Conservation (phyloP, 129 eudicot species). For the Centaurea solstitialis region DNA sequence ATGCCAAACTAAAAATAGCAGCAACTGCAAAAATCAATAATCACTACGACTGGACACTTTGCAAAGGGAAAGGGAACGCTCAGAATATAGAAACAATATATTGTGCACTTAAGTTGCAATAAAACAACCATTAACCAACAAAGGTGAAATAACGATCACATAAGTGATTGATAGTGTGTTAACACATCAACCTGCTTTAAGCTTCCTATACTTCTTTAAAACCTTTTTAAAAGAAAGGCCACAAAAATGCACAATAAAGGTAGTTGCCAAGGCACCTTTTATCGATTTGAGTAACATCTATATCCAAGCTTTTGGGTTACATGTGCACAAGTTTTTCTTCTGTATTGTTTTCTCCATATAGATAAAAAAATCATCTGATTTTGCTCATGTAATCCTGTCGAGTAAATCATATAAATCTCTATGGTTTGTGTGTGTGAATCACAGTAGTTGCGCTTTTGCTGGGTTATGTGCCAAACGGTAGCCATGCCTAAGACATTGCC, state of each 20-base stretch:
- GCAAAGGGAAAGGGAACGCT: background rate
- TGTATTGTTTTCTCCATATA: background rate
- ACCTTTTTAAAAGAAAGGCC: background rate
- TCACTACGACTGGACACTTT: background rate
- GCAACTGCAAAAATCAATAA: constrained; percentile 58
- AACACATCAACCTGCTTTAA: background rate
- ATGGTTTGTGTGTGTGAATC: background rate
- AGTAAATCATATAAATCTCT: no score
- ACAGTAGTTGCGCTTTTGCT: background rate
- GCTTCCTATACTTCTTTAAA: background rate
- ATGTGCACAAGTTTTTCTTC: background rate
- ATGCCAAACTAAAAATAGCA: constrained; percentile 90
- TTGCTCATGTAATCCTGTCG: background rate
- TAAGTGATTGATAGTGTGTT: background rate
- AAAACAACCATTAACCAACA: background rate
- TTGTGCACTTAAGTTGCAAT: background rate
- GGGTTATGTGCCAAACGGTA: background rate
- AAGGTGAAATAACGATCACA: background rate
- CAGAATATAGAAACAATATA: background rate
- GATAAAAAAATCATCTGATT: background rate
- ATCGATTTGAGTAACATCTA: background rate
- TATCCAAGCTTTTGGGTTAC: background rate
- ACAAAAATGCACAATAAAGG: background rate
- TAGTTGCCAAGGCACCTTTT: background rate
- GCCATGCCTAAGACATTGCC: background rate